Evolutionary conservation across 768 basidiomycete species (phyloP), one percentile per base, ranked within the genome.

Genomic region (Butyriboletus loyo): DNA sequence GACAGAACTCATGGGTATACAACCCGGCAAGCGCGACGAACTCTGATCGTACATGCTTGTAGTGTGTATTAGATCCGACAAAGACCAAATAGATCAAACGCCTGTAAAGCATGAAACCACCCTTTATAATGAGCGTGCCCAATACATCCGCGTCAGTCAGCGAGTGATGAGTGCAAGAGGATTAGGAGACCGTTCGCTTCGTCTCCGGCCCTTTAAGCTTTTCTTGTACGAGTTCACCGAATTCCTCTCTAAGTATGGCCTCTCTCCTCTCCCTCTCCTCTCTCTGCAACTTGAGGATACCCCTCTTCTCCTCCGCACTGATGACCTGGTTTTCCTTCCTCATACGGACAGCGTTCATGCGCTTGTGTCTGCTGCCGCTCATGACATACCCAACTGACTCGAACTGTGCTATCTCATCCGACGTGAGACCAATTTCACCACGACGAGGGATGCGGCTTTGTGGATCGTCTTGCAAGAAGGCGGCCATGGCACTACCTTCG

Each of bases 241-340:
- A 96, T 70, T 95, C 92, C 61, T 91, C 89, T 51, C 94, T 78
- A 57, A 98, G 76, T 61, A 93, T 86, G 7, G 86, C 77, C 73
- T 99, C 97, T 63, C 92, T 81, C 73, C 95, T 84, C 71, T 87
- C 85, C 69, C 89, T 83, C 74, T 99, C 97, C 69, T 98, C 96
- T 67, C 77, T 88, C 73, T 98, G 96, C 70, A 98, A 64, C 73
- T 97, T 96, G 67, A 98, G 67, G 53, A 98, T 95, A 32, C 92
- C 91, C 31, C 97, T 75, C 79, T 98, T 98, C 79, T 99, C 97
- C 73, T 98, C 97, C 2, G 96, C 94, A 62, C 88, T 92, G 67
- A 99, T 99, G 57, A 98, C 95, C 73, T 99, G 97, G 75, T 99
- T 98, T 77, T 99, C 97, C 78, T 98, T 98, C 66, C 96, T 77